Percentiles rank a stretch among this genome's conserved stretches.
phyloP scores from a whole-genome alignment of 768 basidiomycete genomes.

The Lentinus tigrinus region DNA sequence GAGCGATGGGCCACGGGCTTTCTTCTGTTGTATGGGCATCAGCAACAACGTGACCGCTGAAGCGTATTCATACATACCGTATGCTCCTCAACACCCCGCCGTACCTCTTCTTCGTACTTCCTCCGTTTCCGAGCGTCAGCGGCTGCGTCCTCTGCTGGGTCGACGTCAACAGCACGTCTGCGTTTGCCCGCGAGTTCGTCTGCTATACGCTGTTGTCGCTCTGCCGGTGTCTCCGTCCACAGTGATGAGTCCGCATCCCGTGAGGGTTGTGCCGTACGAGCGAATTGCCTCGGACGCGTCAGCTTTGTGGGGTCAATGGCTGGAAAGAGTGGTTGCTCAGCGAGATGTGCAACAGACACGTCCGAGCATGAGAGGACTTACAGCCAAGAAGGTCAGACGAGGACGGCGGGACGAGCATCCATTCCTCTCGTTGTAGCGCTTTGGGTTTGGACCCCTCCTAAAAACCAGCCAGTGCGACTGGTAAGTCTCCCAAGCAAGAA shows the following conservation, averaged over 20 bases:
- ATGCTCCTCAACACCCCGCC: conserved; percentile 74
- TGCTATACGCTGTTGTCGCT: conserved; percentile 85
- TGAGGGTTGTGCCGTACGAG: conserved; percentile 45
- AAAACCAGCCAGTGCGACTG: not conserved
- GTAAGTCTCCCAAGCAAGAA: not conserved
- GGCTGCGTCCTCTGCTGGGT: conserved; percentile 41
- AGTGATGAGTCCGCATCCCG: conserved; percentile 57
- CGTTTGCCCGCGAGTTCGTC: conserved; percentile 96
- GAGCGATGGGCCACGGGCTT: conserved; percentile 26
- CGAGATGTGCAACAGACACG: not conserved
- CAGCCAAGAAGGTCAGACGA: conserved; percentile 76
- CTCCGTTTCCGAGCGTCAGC: conserved; percentile 52
- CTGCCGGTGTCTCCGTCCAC: conserved; percentile 98
- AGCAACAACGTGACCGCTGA: not conserved
- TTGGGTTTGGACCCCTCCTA: conserved; percentile 81
- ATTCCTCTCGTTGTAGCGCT: conserved; percentile 82
- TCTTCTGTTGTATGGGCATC: conserved; percentile 18
- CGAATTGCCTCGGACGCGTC: conserved; percentile 72
- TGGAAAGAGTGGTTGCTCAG: conserved; percentile 28
- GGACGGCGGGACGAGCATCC: conserved; percentile 96
- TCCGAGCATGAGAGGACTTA: conserved; percentile 42
- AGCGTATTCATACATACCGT: conserved; percentile 49
- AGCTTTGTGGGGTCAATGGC: conserved; percentile 87
- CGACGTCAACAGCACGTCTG: conserved; percentile 60
- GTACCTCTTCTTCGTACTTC: conserved; percentile 66